Evolutionary conservation across 1,139 yeast species (phyloP).

Genomic region (Yamadazyma dendronema): DNA sequence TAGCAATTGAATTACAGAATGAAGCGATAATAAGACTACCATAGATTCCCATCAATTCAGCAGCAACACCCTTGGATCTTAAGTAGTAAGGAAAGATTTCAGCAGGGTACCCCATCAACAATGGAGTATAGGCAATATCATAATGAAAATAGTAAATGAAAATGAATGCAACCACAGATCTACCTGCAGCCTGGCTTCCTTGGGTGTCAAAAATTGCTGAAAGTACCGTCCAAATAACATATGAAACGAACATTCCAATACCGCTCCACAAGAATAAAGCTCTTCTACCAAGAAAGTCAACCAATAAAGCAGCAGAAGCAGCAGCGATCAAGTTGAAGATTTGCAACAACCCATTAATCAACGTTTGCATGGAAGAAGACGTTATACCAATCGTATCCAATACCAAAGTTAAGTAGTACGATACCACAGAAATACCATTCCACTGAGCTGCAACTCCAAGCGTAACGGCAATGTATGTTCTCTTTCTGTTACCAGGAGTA

Average conservation of each 20-base stretch:
- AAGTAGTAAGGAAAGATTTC: conserved; percentile 32
- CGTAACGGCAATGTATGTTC: conserved; percentile 18
- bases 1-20: conserved; percentile 26
- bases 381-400: conserved; percentile 47
- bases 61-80: conserved; percentile 34
- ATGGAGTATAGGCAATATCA: conserved; percentile 46
- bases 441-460: conserved; percentile 18
- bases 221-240: conserved; percentile 36
- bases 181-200: conserved; percentile 37
- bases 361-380: conserved; percentile 13
- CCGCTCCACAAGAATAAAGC: conserved; percentile 39
- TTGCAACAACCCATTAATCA: conserved; percentile 17
- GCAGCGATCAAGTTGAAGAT: conserved; percentile 15
- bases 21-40: conserved; percentile 30
- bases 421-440: conserved; percentile 18
- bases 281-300: conserved; percentile 50
- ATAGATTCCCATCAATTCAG: conserved; percentile 41
- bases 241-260: conserved; percentile 30
- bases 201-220: conserved; percentile 7
- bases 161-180: conserved; percentile 48
- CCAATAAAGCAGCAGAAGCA: conserved; percentile 31
- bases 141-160: conserved; percentile 47
- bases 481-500: conserved; percentile 15
- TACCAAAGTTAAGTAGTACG: conserved; percentile 42
- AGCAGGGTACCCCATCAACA: conserved; percentile 39